A percentile compares a stretch with the other conserved stretches of the same genome.
These are phyloP conservation scores for Sequoia sempervirens DNA, from an alignment of 75 land plant genomes.

Conservation along the genomic window DNA sequence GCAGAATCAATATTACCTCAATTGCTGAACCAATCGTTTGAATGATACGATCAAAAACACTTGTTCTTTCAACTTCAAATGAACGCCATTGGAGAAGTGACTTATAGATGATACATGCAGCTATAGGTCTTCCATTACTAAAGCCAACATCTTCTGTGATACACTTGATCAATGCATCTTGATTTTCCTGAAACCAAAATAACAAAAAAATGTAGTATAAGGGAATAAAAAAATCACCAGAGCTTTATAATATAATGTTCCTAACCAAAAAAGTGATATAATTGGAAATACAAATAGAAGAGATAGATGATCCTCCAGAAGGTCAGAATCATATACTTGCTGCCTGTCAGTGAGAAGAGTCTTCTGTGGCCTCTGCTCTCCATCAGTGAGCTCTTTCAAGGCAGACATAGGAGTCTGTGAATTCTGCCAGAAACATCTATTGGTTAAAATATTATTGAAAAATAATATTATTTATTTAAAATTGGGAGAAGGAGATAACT, in stretches of 20 bases:
- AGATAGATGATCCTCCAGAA: neutral
- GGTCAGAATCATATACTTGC: conserved; percentile 41
- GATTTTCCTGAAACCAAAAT: conserved; percentile 60
- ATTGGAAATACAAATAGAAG: neutral
- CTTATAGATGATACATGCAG: conserved; percentile 80
- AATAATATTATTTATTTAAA: neutral
- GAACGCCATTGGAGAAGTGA: conserved; percentile 93
- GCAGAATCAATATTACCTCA: conserved; percentile 44
- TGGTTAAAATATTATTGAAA: neutral
- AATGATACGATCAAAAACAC: conserved; percentile 77
- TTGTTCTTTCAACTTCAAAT: conserved; percentile 91
- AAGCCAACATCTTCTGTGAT: conserved; percentile 84
- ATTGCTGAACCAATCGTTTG: conserved; percentile 78
- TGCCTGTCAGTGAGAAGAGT: conserved; percentile 81
- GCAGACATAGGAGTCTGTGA: conserved; percentile 10
- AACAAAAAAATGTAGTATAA: neutral
- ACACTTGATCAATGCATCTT: conserved; percentile 76
- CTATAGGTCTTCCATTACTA: conserved; percentile 70
- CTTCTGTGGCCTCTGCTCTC: conserved; percentile 80
- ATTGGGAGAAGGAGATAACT: neutral
- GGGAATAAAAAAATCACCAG: neutral
- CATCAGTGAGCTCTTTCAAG: conserved; percentile 52
- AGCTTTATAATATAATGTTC: neutral
- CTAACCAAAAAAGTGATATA: neutral
- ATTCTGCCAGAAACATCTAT: conserved; percentile 20